Evolutionary conservation across 768 basidiomycete genomes (phyloP).

Genomic region (Leccinum obscurum): DNA sequence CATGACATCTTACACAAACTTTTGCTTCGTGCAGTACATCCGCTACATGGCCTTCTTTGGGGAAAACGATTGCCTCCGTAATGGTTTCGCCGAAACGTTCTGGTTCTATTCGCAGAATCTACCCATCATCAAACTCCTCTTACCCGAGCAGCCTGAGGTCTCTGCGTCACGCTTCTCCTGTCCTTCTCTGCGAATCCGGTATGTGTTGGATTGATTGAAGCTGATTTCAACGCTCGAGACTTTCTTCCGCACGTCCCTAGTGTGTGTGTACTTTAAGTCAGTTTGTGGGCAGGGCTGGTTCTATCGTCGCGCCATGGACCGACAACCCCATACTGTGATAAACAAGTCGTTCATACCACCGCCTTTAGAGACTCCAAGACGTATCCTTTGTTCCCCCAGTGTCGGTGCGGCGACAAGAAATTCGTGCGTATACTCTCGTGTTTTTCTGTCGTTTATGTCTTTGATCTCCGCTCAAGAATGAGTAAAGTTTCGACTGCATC

Average conservation of each 20-base stretch:
- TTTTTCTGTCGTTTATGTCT: not conserved
- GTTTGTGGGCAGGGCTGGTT: too few species aligned
- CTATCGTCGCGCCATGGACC: too few species aligned
- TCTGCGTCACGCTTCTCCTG: constrained; percentile 70
- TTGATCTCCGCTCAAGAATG: constrained; percentile 58
- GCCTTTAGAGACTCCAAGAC: too few species aligned
- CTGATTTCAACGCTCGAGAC: constrained; percentile 60
- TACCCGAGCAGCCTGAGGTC: constrained; percentile 70
- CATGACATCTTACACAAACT: constrained; percentile 79
- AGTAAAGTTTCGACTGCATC: constrained; percentile 85
- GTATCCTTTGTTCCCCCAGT: too few species aligned
- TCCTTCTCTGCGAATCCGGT: constrained; percentile 54
- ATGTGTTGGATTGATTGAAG: constrained; percentile 46
- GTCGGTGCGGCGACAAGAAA: constrained; percentile 16
- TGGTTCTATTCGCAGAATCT: constrained; percentile 85
- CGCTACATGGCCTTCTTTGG: constrained; percentile 66
- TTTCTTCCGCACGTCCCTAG: constrained; percentile 54
- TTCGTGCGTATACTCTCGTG: constrained; percentile 38
- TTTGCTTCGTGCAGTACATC: constrained; percentile 81
- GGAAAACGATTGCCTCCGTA: constrained; percentile 48
- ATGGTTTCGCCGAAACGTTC: constrained; percentile 79
- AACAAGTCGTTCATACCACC: too few species aligned
- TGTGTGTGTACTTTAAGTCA: too few species aligned
- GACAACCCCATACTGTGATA: too few species aligned
- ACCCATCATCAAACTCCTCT: constrained; percentile 75